phyloP scores from a whole-genome alignment of 805 yeast genomes.

The Metschnikowia lochheadii region DNA sequence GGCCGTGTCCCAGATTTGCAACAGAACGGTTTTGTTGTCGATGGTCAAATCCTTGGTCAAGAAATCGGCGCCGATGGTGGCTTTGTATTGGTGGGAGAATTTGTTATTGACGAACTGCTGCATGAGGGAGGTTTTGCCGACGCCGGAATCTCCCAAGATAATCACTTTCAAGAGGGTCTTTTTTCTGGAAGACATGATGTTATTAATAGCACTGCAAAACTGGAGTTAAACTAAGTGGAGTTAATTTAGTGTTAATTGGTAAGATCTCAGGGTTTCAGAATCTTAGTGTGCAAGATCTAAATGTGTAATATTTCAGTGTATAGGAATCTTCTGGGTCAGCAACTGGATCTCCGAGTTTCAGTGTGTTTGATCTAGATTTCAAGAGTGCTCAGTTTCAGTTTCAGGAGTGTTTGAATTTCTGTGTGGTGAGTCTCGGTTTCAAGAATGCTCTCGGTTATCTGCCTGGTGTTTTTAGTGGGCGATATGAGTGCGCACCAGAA shows the following conservation, averaged over 20 bases:
- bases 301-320: too few relatives aligned
- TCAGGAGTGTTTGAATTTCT: too few relatives aligned
- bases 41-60: slow-evolving; percentile 83
- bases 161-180: slow-evolving; percentile 80
- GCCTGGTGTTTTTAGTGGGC: neutral
- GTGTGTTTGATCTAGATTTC: too few relatives aligned
- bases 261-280: too few relatives aligned
- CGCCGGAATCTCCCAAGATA: slow-evolving; percentile 95
- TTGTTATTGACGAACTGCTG: slow-evolving; percentile 95
- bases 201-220: too few relatives aligned
- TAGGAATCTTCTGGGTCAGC: too few relatives aligned
- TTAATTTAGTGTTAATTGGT: too few relatives aligned
- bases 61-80: slow-evolving; percentile 97
- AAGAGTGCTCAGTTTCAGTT: too few relatives aligned
- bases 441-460: neutral
- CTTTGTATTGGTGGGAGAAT: slow-evolving; percentile 93
- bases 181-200: slow-evolving; percentile 55
- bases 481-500: neutral
- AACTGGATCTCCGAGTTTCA: too few relatives aligned
- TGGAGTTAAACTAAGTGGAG: too few relatives aligned
- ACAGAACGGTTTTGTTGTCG: slow-evolving; percentile 76
- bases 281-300: too few relatives aligned
- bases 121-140: slow-evolving; percentile 95
- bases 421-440: too few relatives aligned
- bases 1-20: slow-evolving; percentile 64